Conservation (phyloP, 2,329 filamentous ascomycete species). For the Aspergillus transmontanensis region DNA sequence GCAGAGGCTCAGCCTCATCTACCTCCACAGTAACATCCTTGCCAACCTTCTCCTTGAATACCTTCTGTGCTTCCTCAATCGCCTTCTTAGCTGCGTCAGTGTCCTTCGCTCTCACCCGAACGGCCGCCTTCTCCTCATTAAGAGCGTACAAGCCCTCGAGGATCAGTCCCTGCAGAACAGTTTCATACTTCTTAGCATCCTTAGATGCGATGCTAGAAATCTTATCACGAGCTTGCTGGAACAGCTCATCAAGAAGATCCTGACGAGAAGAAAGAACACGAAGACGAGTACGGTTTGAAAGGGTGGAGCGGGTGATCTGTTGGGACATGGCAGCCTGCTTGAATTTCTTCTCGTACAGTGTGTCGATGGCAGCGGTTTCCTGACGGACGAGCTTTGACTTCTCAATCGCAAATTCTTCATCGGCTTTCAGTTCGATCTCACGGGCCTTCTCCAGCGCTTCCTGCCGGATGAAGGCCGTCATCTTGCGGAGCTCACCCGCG, state of each 20-base stretch:
- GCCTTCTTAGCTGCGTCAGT: constrained; percentile 75
- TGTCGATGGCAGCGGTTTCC: constrained; percentile 91
- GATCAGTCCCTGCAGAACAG: constrained; percentile 75
- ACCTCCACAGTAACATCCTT: constrained; percentile 70
- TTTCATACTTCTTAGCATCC: constrained; percentile 66
- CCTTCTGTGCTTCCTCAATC: constrained; percentile 71
- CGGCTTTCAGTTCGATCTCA: constrained; percentile 97
- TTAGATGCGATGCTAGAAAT: constrained; percentile 64
- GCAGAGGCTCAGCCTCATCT: constrained; percentile 76
- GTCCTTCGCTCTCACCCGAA: constrained; percentile 81
- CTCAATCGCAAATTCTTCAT: constrained; percentile 98
- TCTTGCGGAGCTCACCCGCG: constrained; percentile 97
- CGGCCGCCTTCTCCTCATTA: constrained; percentile 73
- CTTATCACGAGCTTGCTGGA: constrained; percentile 76
- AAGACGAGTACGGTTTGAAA: constrained; percentile 93
- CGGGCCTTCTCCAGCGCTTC: constrained; percentile 95
- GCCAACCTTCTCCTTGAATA: constrained; percentile 79
- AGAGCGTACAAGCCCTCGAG: constrained; percentile 90
- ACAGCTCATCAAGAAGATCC: constrained; percentile 86
- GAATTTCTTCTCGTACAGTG: constrained; percentile 96
- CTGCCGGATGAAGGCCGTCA: constrained; percentile 99
- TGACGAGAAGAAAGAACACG: constrained; percentile 84
- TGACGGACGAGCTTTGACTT: constrained; percentile 98
- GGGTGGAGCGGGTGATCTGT: constrained; percentile 95
- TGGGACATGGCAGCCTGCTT: constrained; percentile 98